A percentile compares a stretch with the other conserved stretches of the same genome.
phyloP scores from a whole-genome alignment of 345 rosid genomes.

The Salix brachista region DNA sequence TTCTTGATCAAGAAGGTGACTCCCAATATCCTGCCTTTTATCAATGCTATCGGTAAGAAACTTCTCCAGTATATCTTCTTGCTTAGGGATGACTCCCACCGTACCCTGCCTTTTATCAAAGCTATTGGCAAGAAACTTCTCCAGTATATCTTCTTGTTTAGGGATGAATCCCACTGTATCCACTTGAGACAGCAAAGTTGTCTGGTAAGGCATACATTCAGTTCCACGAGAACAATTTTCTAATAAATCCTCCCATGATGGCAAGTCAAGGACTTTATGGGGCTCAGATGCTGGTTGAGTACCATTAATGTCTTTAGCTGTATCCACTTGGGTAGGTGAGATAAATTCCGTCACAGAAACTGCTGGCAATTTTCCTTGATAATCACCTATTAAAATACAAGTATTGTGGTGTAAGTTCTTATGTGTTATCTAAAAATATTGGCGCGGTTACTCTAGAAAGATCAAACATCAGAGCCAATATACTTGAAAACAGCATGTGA shows the following conservation, averaged over 20 bases:
- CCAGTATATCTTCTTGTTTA: conserved; percentile 42
- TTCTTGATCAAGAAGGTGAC: conserved; percentile 37
- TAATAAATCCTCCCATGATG: conserved; percentile 62
- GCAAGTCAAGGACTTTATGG: conserved; percentile 45
- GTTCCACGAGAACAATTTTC: conserved; percentile 41
- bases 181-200: conserved; percentile 26
- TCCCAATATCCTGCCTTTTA: conserved; percentile 45
- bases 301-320: conserved; percentile 28
- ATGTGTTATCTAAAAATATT: conserved; percentile 5
- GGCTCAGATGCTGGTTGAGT: conserved; percentile 45
- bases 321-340: conserved; percentile 33
- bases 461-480: conserved; percentile 10
- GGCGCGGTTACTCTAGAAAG: neutral
- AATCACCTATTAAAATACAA: conserved; percentile 40
- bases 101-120: conserved; percentile 33
- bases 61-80: conserved; percentile 44
- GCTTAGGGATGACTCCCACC: conserved; percentile 27
- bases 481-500: conserved; percentile 47
- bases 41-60: conserved; percentile 33
- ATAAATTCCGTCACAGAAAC: conserved; percentile 30
- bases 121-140: conserved; percentile 37
- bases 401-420: conserved; percentile 13
- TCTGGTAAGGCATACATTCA: conserved; percentile 40
- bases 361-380: conserved; percentile 42
- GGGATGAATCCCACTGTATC: conserved; percentile 23